Evolutionary conservation across 2,329 filamentous ascomycete genomes (phyloP).

Genomic region (Trichoderma atrobrunneum): DNA sequence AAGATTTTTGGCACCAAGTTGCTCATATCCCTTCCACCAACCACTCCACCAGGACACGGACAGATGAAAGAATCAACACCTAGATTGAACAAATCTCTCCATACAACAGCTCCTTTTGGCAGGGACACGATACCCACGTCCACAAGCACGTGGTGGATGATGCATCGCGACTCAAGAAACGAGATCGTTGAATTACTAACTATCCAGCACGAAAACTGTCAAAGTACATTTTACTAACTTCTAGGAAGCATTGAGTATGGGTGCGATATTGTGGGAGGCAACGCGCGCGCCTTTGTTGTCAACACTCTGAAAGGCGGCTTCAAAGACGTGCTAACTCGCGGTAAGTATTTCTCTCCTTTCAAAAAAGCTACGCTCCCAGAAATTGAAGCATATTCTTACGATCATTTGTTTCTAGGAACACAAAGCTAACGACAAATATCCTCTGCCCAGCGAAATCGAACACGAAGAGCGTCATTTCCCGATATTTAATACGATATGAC

Average conservation of each 20-base stretch:
- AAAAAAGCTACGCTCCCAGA: not conserved
- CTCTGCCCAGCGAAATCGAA: not conserved
- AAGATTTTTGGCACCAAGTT: not conserved
- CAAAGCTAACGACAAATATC: not conserved
- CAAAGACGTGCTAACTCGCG: not conserved
- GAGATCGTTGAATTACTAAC: not conserved
- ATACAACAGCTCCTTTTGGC: not conserved
- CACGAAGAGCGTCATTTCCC: not conserved
- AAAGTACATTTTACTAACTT: not conserved
- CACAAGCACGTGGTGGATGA: not conserved
- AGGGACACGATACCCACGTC: not conserved
- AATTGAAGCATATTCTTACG: not conserved
- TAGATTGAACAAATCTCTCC: not conserved
- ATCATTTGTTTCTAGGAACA: not conserved
- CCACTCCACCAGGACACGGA: not conserved
- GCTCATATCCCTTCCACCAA: not conserved
- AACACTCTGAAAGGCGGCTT: not conserved
- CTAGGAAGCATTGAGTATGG: not conserved
- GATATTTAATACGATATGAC: not conserved
- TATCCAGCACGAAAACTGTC: not conserved
- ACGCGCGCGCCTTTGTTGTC: not conserved
- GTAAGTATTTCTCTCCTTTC: not conserved
- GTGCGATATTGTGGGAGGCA: not conserved
- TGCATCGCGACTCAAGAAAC: not conserved
- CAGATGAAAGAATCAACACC: not conserved